Evolutionary conservation across 305 asterid genomes (phyloP), one percentile per base, ranked within the genome.

Genomic region (Andrographis paniculata): DNA sequence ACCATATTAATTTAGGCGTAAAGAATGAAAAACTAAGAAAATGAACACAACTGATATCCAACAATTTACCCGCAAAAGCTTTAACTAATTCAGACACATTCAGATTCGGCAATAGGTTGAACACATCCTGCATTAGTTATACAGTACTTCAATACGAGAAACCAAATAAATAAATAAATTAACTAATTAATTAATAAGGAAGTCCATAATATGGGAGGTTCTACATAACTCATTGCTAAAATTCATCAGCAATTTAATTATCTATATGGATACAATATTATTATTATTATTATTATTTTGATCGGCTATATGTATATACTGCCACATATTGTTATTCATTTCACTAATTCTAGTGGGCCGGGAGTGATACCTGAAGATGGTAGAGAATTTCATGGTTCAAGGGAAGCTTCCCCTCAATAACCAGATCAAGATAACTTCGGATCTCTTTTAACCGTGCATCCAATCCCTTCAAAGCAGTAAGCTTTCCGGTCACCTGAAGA

Each of bases 361-460:
- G 40, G 50, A 30, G n/a, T 16, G 45, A 45, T 51, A 91, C 98
- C 98, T 91, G 98, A 48, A 91, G 74, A 72, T 89, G 96, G 70
- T 83, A 86, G 23, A 89, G 82, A 62, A 89, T 89, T 67, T 89
- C 98, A 42, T 89, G 98, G 73, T 89, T 89, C 42, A 89, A 64
- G 6, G 98, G 98, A 46, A 89, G 95, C 74, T 75, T 82, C 58
- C 82, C 95, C 51, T 76, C 88, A 71, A 83, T 68, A 52, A 89
- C 96, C 55, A 80, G 76, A 54, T 76, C 93, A 24, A 89, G 94
- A 68, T 89, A 89, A 55, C 75, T 57, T n/a, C 93, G 70, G 45
- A 89, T 86, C 69, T 89, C 96, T 71, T 71, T 77, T 50, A 89
- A 67, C 23, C 98, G 80, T 33, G 94, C 95, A 73, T 86, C 98